Base-by-base conservation (phyloP, 1,139 yeast species). In the Geotrichum bryndzae region DNA sequence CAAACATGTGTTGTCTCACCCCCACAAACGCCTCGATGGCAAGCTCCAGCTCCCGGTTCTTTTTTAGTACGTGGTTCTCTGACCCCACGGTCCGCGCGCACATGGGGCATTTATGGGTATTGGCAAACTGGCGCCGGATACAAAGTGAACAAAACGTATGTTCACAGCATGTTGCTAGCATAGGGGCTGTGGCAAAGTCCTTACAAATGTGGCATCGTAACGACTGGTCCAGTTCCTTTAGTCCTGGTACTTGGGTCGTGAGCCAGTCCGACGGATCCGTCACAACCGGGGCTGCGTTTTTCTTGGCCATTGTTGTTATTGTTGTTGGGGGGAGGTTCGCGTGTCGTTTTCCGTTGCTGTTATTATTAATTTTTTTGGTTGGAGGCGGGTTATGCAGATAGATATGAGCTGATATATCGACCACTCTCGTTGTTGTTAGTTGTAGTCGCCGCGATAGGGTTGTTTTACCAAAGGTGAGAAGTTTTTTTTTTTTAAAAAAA, bases 71-170 rank as follows among this genome's bases (percentile, higher is more conserved):
- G 67, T 84, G 83, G 61, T 92, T 85, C 67, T 90, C 95, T 69
- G 84, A 82, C 31, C 87, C 83, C 67, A 85, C 90, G 13, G 82
- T 78, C 50, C 87, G 81, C 51, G 53, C 35, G 73, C 99, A 94
- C 58, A 89, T 76, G 0, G 98, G 98, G 71, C 98, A 94, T 62
- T 81, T 77, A 51, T 82, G 81, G 48, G 83, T 84, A 53, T 76
- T 76, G 29, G 84, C 77, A 56, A 92, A 75, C 65, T 87, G 84
- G 66, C 88, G 83, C 64, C 97, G 80, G 48, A 94, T 89, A 72
- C 99, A 94, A 27, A 87, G 80, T 0, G 97, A 90, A 73, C 99
- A 94, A 72, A 91, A 94, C 0, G 95, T 87, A 72, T 94, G 98
- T 4, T 53, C 50, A 56, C 89, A 87, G 56, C 89, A 87, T 6